Conservation (phyloP, 169 alveolate genomes). For the Nephromyces sp. region DNA sequence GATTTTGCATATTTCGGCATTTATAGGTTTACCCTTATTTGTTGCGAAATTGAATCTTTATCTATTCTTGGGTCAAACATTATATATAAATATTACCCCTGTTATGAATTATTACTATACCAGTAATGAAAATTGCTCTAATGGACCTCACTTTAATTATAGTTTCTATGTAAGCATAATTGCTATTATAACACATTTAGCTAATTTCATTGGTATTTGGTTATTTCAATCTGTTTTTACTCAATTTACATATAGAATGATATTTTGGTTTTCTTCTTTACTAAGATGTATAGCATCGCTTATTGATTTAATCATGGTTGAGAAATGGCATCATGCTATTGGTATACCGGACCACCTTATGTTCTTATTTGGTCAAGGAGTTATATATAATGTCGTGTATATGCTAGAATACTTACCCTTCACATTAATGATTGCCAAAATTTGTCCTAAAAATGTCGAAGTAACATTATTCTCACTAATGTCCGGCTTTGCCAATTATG, state of each 20-base stretch:
- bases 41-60: too few species aligned
- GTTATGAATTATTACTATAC: too few species aligned
- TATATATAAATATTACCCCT: too few species aligned
- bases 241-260: slow-evolving; percentile 6
- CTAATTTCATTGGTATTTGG: slow-evolving; percentile 14
- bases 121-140: too few species aligned
- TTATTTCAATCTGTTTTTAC: slow-evolving; percentile 14
- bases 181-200: slow-evolving; percentile 7
- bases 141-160: slow-evolving; percentile 31
- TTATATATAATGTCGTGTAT: slow-evolving; percentile 9
- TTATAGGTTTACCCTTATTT: too few species aligned
- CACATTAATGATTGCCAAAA: slow-evolving; percentile 4
- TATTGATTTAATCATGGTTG: slow-evolving; percentile 12
- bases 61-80: too few species aligned
- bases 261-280: slow-evolving; percentile 13
- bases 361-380: slow-evolving; percentile 22
- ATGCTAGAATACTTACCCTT: slow-evolving; percentile 22
- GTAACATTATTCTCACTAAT: slow-evolving; percentile 12
- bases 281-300: slow-evolving; percentile 20
- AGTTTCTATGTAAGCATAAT: slow-evolving; percentile 19
- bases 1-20: too few species aligned
- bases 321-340: neutral
- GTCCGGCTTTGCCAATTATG: slow-evolving; percentile 9
- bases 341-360: slow-evolving; percentile 24
- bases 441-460: slow-evolving; percentile 5